A percentile compares a stretch with the other conserved stretches of the same genome.
phyloP scores from a whole-genome alignment of 805 yeast genomes.

The Sugiyamaella qingdaonensis region DNA sequence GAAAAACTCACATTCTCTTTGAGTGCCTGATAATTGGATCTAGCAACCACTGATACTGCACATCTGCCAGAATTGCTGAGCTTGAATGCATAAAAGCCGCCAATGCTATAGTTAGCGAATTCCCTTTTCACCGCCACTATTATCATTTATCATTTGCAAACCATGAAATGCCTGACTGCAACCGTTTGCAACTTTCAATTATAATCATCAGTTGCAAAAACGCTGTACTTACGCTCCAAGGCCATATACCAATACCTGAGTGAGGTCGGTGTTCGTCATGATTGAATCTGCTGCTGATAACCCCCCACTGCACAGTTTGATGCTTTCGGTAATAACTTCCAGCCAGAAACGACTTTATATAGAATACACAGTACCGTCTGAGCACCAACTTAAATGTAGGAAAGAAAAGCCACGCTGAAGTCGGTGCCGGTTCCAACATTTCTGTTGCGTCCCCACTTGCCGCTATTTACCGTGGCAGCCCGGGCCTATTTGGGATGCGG shows the following conservation, averaged over 20 bases:
- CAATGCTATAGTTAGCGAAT: constrained; percentile 10
- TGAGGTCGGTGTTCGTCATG: neutral
- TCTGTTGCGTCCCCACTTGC: neutral
- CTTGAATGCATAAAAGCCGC: constrained; percentile 16
- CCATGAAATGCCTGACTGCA: too few relatives aligned
- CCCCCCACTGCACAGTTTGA: too few relatives aligned
- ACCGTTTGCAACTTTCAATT: too few relatives aligned
- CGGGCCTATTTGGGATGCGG: neutral
- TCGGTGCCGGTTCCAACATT: too few relatives aligned
- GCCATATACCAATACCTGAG: constrained; percentile 9
- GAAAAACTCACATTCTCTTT: constrained; percentile 10
- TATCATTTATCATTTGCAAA: too few relatives aligned
- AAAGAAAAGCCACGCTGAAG: too few relatives aligned
- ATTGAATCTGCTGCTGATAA: too few relatives aligned
- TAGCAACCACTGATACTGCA: constrained; percentile 15
- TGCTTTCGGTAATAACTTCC: too few relatives aligned
- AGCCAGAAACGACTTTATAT: too few relatives aligned
- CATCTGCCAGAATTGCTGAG: constrained; percentile 9
- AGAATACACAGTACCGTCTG: too few relatives aligned
- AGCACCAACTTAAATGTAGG: too few relatives aligned
- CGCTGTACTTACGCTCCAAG: constrained; percentile 14
- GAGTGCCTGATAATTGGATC: constrained; percentile 17
- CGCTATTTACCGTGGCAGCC: neutral
- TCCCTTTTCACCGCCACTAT: neutral
- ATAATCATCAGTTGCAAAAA: too few relatives aligned